phyloP scores from a whole-genome alignment of 768 basidiomycete genomes.

The Tulasnella sp. region DNA sequence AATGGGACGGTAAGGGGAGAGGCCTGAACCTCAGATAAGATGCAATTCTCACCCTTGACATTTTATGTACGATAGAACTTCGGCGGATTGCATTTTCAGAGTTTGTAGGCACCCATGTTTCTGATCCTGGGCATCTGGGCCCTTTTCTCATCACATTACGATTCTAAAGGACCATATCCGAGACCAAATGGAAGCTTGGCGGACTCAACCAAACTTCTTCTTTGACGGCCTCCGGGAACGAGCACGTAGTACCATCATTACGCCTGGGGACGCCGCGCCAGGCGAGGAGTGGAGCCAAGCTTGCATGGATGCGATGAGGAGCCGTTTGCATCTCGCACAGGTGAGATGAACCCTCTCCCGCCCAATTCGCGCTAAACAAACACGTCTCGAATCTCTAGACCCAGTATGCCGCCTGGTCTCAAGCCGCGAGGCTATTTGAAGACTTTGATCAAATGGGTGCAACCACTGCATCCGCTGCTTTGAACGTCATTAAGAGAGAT shows the following conservation, averaged over 20 bases:
- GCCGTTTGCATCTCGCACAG: slow-evolving; percentile 15
- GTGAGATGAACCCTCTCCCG: not conserved
- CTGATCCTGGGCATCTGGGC: not conserved
- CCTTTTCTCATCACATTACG: not conserved
- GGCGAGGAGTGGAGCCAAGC: not conserved
- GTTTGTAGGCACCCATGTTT: not conserved
- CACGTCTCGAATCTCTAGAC: not conserved
- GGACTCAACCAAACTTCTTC: slow-evolving; percentile 8
- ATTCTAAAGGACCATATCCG: slow-evolving; percentile 12
- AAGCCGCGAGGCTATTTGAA: slow-evolving; percentile 10
- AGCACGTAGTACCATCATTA: not conserved
- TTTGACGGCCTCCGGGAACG: slow-evolving; percentile 5
- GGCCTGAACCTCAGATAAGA: not conserved
- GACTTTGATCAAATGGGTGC: slow-evolving; percentile 7
- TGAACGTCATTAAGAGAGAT: not conserved
- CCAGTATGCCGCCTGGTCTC: slow-evolving; percentile 13
- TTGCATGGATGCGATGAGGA: slow-evolving; percentile 1
- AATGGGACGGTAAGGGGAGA: not conserved
- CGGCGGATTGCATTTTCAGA: slow-evolving; percentile 21
- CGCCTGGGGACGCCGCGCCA: not conserved
- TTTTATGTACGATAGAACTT: not conserved
- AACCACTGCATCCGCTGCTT: not conserved
- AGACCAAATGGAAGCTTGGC: slow-evolving; percentile 23
- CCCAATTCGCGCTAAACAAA: not conserved
- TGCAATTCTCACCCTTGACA: not conserved